Percentiles rank a stretch among this genome's conserved stretches.
Evolutionary conservation across 192 early-diverging fungal genomes (phyloP).

Genomic region (Rhizoclosmatium sp.): DNA sequence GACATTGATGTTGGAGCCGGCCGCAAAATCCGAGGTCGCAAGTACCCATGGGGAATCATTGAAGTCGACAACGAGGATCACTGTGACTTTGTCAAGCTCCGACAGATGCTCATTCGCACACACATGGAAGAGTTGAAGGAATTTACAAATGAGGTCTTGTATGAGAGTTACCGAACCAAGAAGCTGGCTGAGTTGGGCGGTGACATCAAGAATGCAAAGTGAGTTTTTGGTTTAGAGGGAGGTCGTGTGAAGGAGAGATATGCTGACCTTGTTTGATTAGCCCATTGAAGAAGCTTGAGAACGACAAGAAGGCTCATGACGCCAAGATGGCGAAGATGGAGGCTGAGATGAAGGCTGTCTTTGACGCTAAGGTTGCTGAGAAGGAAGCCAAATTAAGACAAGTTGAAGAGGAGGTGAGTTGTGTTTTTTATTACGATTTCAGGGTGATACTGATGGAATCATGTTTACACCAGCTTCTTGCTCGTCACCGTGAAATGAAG

Average conservation of each 20-base stretch:
- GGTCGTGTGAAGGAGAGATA: background rate
- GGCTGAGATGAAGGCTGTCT: conserved; percentile 97
- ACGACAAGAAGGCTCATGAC: conserved; percentile 91
- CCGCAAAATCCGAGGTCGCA: conserved; percentile 63
- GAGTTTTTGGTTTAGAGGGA: background rate
- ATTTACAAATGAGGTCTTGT: conserved; percentile 68
- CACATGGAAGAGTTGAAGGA: conserved; percentile 79
- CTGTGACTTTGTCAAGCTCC: conserved; percentile 68
- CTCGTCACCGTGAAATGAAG: conserved; percentile 99
- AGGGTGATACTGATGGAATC: conserved; percentile 32
- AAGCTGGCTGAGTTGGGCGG: conserved; percentile 57
- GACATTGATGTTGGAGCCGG: conserved; percentile 59
- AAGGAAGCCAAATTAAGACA: conserved; percentile 98
- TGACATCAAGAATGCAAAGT: conserved; percentile 35
- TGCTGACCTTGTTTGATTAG: conserved; percentile 15
- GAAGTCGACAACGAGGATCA: conserved; percentile 70
- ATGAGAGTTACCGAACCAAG: conserved; percentile 65
- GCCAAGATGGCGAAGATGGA: conserved; percentile 98
- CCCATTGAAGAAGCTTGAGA: conserved; percentile 78
- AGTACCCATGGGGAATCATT: conserved; percentile 72
- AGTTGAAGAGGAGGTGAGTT: conserved; percentile 82
- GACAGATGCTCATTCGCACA: conserved; percentile 75
- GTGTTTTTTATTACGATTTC: conserved; percentile 22
- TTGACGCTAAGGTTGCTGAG: conserved; percentile 98
- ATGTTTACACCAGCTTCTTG: conserved; percentile 68